Evolutionary conservation across 1,284 basidiomycete species (phyloP).

Genomic region (Butyriboletus appendiculatus): DNA sequence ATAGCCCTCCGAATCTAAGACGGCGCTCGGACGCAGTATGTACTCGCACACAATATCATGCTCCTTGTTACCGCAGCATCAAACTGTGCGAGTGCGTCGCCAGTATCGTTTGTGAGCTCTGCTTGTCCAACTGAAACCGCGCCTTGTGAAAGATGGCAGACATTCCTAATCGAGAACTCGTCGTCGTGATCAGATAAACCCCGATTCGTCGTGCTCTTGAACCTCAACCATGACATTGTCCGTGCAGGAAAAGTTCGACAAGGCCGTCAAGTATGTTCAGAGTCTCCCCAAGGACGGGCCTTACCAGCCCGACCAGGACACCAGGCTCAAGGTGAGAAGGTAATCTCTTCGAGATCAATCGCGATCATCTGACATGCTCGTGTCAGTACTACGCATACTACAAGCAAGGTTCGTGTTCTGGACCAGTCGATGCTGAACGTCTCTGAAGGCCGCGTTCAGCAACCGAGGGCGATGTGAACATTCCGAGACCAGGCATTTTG

Average conservation of each 20-base stretch:
- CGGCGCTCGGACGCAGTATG: conserved; percentile 11
- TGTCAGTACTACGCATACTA: conserved; percentile 89
- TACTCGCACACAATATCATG: background rate
- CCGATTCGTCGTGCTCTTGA: background rate
- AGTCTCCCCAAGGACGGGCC: conserved; percentile 76
- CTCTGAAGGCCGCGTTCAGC: conserved; percentile 43
- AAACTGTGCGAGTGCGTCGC: background rate
- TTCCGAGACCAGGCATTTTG: conserved; percentile 64
- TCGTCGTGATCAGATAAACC: conserved; percentile 23
- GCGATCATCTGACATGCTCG: conserved; percentile 10
- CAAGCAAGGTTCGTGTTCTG: conserved; percentile 73
- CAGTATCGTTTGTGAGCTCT: background rate
- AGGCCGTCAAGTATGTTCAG: conserved; percentile 73
- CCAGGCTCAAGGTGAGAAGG: conserved; percentile 72
- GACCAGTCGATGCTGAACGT: background rate
- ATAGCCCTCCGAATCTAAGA: conserved; percentile 1
- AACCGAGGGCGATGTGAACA: conserved; percentile 74
- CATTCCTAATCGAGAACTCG: conserved; percentile 21
- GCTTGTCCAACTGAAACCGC: conserved; percentile 2
- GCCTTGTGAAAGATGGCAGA: conserved; percentile 6
- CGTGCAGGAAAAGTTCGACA: conserved; percentile 76
- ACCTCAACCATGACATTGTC: conserved; percentile 29
- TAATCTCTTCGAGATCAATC: conserved; percentile 2
- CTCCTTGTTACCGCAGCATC: background rate
- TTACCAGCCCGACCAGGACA: conserved; percentile 73